Base-by-base conservation (phyloP, 1,284 basidiomycete genomes). In the Cutaneotrichosporon daszewskae region DNA sequence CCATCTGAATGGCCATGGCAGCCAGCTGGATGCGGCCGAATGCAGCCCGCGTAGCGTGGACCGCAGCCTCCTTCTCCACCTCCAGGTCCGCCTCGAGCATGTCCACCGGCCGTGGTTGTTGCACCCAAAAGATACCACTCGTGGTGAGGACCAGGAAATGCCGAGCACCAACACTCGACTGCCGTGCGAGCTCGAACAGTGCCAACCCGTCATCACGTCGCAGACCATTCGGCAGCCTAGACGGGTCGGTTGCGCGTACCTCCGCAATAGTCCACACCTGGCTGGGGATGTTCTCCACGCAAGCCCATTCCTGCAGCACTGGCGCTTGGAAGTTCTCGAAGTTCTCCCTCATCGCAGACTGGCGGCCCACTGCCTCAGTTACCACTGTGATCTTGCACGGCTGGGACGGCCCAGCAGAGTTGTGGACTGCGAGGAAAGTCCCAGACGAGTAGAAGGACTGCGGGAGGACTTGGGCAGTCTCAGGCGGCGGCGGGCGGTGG, bases 251-350 rank as follows among this genome's bases (percentile, higher is more conserved):
- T 8, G 51, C 43, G 7, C 68, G 65, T 5, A 71, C 52, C 53
- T 75, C 72, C 16, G 63, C 71, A 66, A 91, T 82, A 13, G 83
- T 84, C 85, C 87, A 92, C 3, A 87, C 88, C 25, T 84, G 82
- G 46, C 90, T 82, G 11, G 83, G 76, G 23, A 92, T 72, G 14
- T 87, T 63, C 3, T 83, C 80, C 1, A 51, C 45, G 11, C 43
- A 41, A 14, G 41, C 39, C 56, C 54, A 64, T 37, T 69, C 65
- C 36, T 64, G 61, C 10, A 62, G 54, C 2, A 54, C 37, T 3
- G 47, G 47, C 5, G 58, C 49, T 10, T 56, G 49, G 42, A 40
- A 55, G 28, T 49, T 56, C 14, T 66, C 55, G 26, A 37, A 54
- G 46, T 66, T 68, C 38, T 68, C 66, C 1, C 62, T 51, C n/a